Base-by-base conservation (phyloP, 2,329 filamentous ascomycete species). In the Alternaria alternata region DNA sequence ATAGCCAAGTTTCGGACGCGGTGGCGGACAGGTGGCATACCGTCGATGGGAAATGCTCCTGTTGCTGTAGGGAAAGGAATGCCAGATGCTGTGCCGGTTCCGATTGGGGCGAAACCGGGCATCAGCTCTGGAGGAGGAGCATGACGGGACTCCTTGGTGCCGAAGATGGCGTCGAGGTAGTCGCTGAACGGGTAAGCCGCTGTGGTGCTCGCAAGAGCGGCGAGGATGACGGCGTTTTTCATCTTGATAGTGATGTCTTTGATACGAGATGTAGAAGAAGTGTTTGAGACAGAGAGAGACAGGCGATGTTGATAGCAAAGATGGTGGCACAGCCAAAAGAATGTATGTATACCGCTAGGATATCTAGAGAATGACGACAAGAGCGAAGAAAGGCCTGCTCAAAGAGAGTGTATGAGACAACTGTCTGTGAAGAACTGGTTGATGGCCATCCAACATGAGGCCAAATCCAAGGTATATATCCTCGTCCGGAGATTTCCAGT, bases 181-280 rank as follows among this genome's bases (percentile, higher is more conserved):
- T 53, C 51, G 44, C 57, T 54, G 22, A 67, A 57, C 18, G 69
- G 58, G 24, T 63, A 54, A 49, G 71, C 70, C 5, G 65, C 36
- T 30, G 70, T 52, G n/a, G 66, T 62, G 57, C 71, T 61, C 42
- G 66, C 60, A 43, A 74, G 65, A 41, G 70, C 63, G 44, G 72
- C 61, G 42, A 74, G 61, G 12, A 72, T 47, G 32, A 74, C 51
- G 41, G 62, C 38, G 32, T 66, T 66, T 59, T 62, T 69, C 71
- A 74, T 74, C 61, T 47, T 41, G 49, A 41, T 41, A 28, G 30
- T 16, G 18, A 28, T 16, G 36, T 42, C 39, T 42, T 24, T 42
- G 30, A 32, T n/a, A 26, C 8, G 36, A 54, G 32, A 49, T 24
- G 9, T 34, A 16, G 36, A 55, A 28, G 53, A 48, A 43, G 12